These are phyloP conservation scores for Chenopodium quinoa DNA, from an alignment of 148 eudicot species.

Conservation along the genomic window DNA sequence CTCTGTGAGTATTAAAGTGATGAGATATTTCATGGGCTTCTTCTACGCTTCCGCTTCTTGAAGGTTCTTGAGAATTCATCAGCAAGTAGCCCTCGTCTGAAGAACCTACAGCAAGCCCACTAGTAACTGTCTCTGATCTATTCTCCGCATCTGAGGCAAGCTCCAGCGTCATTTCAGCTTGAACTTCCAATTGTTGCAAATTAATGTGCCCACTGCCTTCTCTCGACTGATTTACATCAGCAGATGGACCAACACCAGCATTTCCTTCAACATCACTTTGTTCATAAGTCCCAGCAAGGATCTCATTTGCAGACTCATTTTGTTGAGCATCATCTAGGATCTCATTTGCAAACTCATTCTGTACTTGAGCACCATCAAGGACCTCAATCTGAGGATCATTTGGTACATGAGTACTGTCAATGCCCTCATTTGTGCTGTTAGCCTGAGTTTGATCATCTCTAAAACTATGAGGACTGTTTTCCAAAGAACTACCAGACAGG, in stretches of 20 bases:
- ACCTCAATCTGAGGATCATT: constrained; percentile 13
- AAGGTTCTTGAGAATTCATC: constrained; percentile 33
- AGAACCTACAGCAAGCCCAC: constrained; percentile 13
- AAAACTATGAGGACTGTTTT: constrained; percentile 21
- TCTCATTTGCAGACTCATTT: constrained; percentile 11
- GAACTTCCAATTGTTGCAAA: constrained; percentile 24
- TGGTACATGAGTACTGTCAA: constrained; percentile 33
- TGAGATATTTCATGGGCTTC: constrained; percentile 26
- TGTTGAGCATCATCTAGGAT: not conserved
- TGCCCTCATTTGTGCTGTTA: constrained; percentile 32
- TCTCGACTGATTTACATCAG: constrained; percentile 21
- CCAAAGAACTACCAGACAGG: constrained; percentile 41
- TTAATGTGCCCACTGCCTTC: constrained; percentile 19
- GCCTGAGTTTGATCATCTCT: constrained; percentile 36
- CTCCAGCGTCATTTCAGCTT: constrained; percentile 31
- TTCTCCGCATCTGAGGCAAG: constrained; percentile 28
- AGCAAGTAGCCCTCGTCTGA: constrained; percentile 15
- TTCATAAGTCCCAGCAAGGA: not conserved
- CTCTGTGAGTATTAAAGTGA: constrained; percentile 32
- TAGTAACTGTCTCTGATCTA: constrained; percentile 21
- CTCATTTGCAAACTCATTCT: not conserved
- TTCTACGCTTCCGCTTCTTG: constrained; percentile 27
- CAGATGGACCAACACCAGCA: constrained; percentile 21
- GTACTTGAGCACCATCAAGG: not conserved
- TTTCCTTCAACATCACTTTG: constrained; percentile 23